These are phyloP conservation scores for Sphenostylis stenocarpa DNA, from an alignment of 306 rosid genomes.

Conservation along the genomic window DNA sequence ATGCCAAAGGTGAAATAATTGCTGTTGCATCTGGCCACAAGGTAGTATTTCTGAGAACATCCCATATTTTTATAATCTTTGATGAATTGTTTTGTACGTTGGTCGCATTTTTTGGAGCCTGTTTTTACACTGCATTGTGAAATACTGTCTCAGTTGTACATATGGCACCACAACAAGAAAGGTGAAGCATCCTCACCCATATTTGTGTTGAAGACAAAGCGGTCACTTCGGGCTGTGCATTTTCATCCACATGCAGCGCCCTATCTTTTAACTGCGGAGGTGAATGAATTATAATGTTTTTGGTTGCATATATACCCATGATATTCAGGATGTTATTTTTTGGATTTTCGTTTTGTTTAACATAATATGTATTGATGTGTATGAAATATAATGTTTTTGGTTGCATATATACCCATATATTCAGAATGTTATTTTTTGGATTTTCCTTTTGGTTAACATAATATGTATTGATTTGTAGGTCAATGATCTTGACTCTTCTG, in stretches of 20 bases:
- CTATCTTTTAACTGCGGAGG: conserved; percentile 96
- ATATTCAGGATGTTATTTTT: not conserved
- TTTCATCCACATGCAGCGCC: conserved; percentile 95
- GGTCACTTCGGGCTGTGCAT: conserved; percentile 95
- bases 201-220: conserved; percentile 82
- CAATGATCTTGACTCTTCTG: conserved; percentile 91
- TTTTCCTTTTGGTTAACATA: conserved; percentile 17
- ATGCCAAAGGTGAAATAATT: conserved; percentile 90
- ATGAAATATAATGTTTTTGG: too few species aligned
- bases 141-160: conserved; percentile 66
- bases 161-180: conserved; percentile 86
- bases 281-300: conserved; percentile 27
- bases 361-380: conserved; percentile 35
- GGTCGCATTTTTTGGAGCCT: not conserved
- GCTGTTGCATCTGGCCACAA: conserved; percentile 99
- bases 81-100: conserved; percentile 9
- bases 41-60: conserved; percentile 48
- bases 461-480: conserved; percentile 59
- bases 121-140: conserved; percentile 18
- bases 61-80: conserved; percentile 16
- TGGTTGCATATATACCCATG: conserved; percentile 6
- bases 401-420: not conserved
- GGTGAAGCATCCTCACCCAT: conserved; percentile 80
- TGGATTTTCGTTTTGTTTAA: conserved; percentile 3
- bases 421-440: not conserved